phyloP scores from a whole-genome alignment of 805 yeast genomes.

The Yarrowia divulgata region DNA sequence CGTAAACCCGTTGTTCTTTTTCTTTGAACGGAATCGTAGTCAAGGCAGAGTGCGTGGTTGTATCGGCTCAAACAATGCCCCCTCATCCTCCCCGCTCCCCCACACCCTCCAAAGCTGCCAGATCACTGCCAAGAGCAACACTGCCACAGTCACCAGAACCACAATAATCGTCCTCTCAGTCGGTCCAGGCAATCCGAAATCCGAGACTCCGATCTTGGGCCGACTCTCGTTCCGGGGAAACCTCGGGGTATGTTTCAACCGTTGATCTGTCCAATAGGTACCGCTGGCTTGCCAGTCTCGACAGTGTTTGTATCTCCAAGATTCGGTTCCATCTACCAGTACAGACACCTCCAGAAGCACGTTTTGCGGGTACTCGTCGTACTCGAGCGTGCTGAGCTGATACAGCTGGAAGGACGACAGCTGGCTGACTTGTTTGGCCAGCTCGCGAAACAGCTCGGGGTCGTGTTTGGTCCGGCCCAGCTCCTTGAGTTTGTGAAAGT shows the following conservation, averaged over 20 bases:
- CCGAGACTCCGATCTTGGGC: neutral
- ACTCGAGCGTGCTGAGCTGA: neutral
- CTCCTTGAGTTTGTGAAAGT: conserved; percentile 3
- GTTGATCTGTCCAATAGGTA: neutral
- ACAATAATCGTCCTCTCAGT: neutral
- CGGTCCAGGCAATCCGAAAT: neutral
- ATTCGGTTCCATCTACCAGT: neutral
- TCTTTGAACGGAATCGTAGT: too few species aligned
- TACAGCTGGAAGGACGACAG: neutral
- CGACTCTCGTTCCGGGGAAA: neutral
- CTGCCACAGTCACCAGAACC: neutral
- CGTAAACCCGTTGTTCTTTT: too few species aligned
- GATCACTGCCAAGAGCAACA: neutral
- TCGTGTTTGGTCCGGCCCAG: neutral
- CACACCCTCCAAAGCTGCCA: neutral
- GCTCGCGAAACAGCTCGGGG: neutral
- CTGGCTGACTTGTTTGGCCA: neutral
- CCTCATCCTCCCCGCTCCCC: too few species aligned
- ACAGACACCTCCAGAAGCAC: neutral
- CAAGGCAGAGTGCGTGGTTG: too few species aligned
- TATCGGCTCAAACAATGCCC: too few species aligned
- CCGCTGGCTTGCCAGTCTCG: neutral
- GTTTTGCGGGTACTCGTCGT: neutral
- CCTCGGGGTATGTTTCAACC: neutral
- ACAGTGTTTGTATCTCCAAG: neutral